Percentiles rank a stretch among this genome's conserved stretches.
Evolutionary conservation across 1,284 basidiomycete genomes (phyloP).

Genomic region (Puccinia polysora): DNA sequence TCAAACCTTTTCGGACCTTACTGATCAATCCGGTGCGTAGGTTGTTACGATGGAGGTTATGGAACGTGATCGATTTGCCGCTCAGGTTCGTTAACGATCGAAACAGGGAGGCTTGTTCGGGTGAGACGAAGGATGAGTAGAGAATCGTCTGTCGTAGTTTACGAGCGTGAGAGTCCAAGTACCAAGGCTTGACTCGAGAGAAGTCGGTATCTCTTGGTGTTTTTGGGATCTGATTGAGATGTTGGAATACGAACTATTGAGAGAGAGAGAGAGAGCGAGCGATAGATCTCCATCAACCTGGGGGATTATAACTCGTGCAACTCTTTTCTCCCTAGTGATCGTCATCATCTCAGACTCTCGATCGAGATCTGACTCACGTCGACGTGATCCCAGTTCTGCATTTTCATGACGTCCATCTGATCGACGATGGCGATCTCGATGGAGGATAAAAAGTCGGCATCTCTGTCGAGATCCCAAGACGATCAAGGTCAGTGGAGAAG

Average conservation of each 20-base stretch:
- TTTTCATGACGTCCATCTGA: slow-evolving; percentile 83
- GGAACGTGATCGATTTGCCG: slow-evolving; percentile 23
- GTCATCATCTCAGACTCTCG: background rate
- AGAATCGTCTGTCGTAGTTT: slow-evolving; percentile 84
- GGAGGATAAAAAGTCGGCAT: slow-evolving; percentile 82
- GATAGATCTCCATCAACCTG: background rate
- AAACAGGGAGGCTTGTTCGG: slow-evolving; percentile 20
- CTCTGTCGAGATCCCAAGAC: too few relatives aligned
- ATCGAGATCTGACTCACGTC: slow-evolving; percentile 71
- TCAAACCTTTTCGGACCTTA: background rate
- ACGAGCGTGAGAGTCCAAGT: slow-evolving; percentile 79
- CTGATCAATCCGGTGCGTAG: background rate
- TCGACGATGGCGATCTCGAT: slow-evolving; percentile 91
- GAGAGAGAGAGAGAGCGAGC: too few relatives aligned
- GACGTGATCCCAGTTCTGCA: slow-evolving; percentile 99
- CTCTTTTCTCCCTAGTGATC: background rate
- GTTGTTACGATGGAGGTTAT: background rate
- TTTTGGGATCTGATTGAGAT: slow-evolving; percentile 82
- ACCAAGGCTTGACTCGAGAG: slow-evolving; percentile 94
- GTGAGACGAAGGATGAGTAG: slow-evolving; percentile 64
- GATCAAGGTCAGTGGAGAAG: too few relatives aligned
- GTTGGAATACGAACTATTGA: slow-evolving; percentile 79
- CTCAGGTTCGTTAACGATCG: slow-evolving; percentile 1
- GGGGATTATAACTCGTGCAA: background rate
- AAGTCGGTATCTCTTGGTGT: slow-evolving; percentile 92